Conservation (phyloP, 2,329 filamentous ascomycete genomes). For the Eutypella sp. region DNA sequence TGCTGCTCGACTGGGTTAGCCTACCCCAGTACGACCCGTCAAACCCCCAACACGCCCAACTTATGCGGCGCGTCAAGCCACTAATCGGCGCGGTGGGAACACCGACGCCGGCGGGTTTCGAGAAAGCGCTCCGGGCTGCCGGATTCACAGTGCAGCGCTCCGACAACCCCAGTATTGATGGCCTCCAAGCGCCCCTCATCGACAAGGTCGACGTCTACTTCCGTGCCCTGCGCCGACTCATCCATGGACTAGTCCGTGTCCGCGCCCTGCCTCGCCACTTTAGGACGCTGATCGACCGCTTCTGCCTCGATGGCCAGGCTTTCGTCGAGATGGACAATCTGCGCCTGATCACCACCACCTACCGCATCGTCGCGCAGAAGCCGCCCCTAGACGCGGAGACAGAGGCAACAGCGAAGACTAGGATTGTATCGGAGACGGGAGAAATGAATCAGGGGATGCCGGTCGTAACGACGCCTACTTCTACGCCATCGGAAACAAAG, state of each 20-base stretch:
- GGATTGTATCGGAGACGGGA: too few species aligned
- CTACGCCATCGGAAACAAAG: too few species aligned
- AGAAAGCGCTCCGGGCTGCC: slow-evolving; percentile 39
- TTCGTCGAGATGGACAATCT: slow-evolving; percentile 52
- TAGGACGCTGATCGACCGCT: slow-evolving; percentile 46
- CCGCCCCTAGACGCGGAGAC: slow-evolving; percentile 15
- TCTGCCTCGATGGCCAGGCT: slow-evolving; percentile 48
- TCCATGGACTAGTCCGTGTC: slow-evolving; percentile 43
- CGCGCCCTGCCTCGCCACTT: slow-evolving; percentile 45
- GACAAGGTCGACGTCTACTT: slow-evolving; percentile 52
- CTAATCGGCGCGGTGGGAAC: slow-evolving; percentile 51
- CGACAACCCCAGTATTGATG: slow-evolving; percentile 48
- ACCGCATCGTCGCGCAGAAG: slow-evolving; percentile 48
- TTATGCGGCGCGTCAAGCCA: slow-evolving; percentile 51
- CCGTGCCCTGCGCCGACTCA: slow-evolving; percentile 43
- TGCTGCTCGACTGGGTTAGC: slow-evolving; percentile 49
- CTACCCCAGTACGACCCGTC: slow-evolving; percentile 42
- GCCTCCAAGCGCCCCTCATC: slow-evolving; percentile 46
- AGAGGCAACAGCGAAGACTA: neutral
- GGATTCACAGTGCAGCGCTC: slow-evolving; percentile 43
- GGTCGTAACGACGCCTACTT: too few species aligned
- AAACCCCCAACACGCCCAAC: slow-evolving; percentile 41
- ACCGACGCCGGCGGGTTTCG: slow-evolving; percentile 42
- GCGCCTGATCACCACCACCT: slow-evolving; percentile 47
- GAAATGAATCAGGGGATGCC: too few species aligned